A percentile compares a stretch with the other conserved stretches of the same genome.
Evolutionary conservation across 1,284 basidiomycete species (phyloP).

Genomic region (Ceratobasidium sp.): DNA sequence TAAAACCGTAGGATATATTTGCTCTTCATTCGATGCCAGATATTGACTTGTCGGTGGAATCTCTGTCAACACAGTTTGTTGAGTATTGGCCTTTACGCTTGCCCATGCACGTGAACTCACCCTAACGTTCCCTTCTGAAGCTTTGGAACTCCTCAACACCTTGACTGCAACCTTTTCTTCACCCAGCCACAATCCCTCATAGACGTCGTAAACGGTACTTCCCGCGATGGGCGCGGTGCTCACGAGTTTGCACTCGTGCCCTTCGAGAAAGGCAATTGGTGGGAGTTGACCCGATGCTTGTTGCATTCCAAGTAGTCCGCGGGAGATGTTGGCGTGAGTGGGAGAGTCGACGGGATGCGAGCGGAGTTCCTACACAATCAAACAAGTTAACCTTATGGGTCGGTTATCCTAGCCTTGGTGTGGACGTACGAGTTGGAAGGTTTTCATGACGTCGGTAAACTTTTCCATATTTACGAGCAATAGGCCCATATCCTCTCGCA

Average conservation of each 20-base stretch:
- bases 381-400: background rate
- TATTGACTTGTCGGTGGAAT: conserved; percentile 35
- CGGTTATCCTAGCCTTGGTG: background rate
- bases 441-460: conserved; percentile 33
- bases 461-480: conserved; percentile 19
- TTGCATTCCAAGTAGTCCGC: conserved; percentile 16
- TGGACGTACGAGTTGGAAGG: conserved; percentile 20
- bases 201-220: conserved; percentile 37
- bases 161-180: conserved; percentile 39
- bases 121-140: conserved; percentile 31
- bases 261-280: conserved; percentile 32
- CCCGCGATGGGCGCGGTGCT: background rate
- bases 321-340: conserved; percentile 25
- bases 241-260: conserved; percentile 24
- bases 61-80: conserved; percentile 16
- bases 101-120: background rate
- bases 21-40: conserved; percentile 38
- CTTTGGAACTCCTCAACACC: conserved; percentile 36
- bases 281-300: conserved; percentile 5
- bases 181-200: conserved; percentile 38
- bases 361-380: conserved; percentile 25
- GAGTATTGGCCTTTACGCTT: background rate
- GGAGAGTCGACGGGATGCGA: conserved; percentile 14
- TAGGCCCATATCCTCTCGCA: conserved; percentile 21
- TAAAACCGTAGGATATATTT: conserved; percentile 37